A percentile compares a stretch with the other conserved stretches of the same genome.
Conservation (phyloP, 2,329 filamentous ascomycete genomes). For the Aspergillus felis region DNA sequence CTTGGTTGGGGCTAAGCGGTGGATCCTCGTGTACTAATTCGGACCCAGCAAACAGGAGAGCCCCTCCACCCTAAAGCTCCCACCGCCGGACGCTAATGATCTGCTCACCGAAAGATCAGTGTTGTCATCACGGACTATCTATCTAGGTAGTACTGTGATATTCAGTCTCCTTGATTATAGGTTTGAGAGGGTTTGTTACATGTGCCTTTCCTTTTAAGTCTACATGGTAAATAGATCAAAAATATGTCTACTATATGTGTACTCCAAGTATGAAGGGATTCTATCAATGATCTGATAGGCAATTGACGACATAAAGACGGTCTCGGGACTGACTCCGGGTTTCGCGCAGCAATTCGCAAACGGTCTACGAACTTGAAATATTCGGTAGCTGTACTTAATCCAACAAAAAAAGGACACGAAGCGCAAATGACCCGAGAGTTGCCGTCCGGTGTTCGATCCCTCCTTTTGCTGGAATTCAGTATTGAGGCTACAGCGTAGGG, state of each 20-base stretch:
- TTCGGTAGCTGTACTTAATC: not conserved
- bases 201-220: not conserved
- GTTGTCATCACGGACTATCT: not conserved
- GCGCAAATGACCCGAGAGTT: not conserved
- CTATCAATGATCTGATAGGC: not conserved
- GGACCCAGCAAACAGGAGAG: not conserved
- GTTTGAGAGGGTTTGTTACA: not conserved
- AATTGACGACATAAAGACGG: not conserved
- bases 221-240: not conserved
- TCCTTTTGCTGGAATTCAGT: constrained; percentile 11
- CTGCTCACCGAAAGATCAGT: not conserved
- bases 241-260: too few species aligned
- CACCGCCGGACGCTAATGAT: not conserved
- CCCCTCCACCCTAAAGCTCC: not conserved
- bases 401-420: constrained; percentile 8
- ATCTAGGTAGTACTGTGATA: too few species aligned
- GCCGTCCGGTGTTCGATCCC: not conserved
- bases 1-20: not conserved
- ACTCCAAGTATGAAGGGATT: not conserved
- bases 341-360: not conserved
- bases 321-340: not conserved
- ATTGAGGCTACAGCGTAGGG: constrained; percentile 25
- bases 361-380: not conserved
- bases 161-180: not conserved
- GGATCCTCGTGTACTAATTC: not conserved